Conservation (phyloP, 2,329 filamentous ascomycete species). For the Lomentospora prolificans region DNA sequence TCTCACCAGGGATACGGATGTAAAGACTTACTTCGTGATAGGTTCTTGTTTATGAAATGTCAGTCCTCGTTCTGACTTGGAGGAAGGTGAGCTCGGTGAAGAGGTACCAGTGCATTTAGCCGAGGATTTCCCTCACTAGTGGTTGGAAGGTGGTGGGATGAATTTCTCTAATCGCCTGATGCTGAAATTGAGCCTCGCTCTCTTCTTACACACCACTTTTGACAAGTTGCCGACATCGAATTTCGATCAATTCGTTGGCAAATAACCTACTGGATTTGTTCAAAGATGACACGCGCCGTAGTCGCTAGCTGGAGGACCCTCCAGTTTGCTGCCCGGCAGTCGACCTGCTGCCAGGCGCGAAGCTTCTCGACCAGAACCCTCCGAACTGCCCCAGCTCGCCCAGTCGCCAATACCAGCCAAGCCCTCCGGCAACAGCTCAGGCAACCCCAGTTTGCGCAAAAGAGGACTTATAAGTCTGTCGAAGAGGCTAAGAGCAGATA, state of each 20-base stretch:
- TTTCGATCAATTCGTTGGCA: not conserved
- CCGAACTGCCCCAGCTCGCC: constrained; percentile 7
- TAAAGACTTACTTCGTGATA: not conserved
- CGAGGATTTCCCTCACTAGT: not conserved
- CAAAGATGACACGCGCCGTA: constrained; percentile 4
- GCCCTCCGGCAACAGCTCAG: not conserved
- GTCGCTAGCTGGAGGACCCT: not conserved
- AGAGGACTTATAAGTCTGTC: constrained; percentile 38
- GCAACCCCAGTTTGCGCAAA: constrained; percentile 1
- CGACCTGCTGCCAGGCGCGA: constrained; percentile 1
- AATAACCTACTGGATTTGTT: not conserved
- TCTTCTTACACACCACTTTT: not conserved
- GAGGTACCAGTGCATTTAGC: not conserved
- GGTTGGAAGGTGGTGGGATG: not conserved
- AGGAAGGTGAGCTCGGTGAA: constrained; percentile 11
- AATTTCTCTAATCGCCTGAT: constrained; percentile 7
- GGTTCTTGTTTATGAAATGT: not conserved
- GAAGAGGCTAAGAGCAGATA: constrained; percentile 51
- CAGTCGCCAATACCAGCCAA: constrained; percentile 15
- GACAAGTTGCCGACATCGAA: not conserved
- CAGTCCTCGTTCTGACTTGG: not conserved
- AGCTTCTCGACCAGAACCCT: constrained; percentile 7
- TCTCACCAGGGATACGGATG: too few species aligned
- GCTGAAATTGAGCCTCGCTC: not conserved
- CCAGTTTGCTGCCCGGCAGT: not conserved